These are phyloP conservation scores for Chalciporus sphaerocephalus DNA, from an alignment of 768 basidiomycete genomes.

Conservation along the genomic window DNA sequence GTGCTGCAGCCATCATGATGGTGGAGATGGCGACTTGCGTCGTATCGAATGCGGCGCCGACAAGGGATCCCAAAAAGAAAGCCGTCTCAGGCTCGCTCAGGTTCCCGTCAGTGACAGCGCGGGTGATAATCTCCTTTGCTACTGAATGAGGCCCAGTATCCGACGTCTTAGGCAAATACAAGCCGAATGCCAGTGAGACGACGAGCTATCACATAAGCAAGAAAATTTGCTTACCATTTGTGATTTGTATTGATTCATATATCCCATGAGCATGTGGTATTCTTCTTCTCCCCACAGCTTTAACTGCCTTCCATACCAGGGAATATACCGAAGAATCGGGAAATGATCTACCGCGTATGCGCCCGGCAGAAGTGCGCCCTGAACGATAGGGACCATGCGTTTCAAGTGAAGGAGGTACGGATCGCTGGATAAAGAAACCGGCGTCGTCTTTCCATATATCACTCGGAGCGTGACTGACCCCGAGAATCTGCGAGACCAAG, in stretches of 20 bases:
- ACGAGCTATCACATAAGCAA: too few relatives aligned
- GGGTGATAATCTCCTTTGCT: constrained; percentile 49
- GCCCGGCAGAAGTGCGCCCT: constrained; percentile 30
- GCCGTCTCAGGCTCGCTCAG: constrained; percentile 50
- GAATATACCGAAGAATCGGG: constrained; percentile 43
- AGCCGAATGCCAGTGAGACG: too few relatives aligned
- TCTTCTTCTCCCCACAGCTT: constrained; percentile 53
- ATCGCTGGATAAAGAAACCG: constrained; percentile 13
- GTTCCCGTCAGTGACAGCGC: constrained; percentile 41
- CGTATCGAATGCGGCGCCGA: constrained; percentile 62
- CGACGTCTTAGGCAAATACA: too few relatives aligned
- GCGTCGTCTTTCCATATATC: constrained; percentile 27
- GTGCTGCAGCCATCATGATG: constrained; percentile 37
- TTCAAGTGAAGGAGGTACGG: constrained; percentile 28
- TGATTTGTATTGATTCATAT: constrained; percentile 41
- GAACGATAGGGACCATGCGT: constrained; percentile 27
- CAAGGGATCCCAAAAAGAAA: constrained; percentile 57
- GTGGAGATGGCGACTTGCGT: constrained; percentile 25
- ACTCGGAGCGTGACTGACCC: constrained; percentile 26
- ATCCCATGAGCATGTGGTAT: constrained; percentile 43
- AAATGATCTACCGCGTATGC: constrained; percentile 33
- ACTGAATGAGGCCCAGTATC: constrained; percentile 33
- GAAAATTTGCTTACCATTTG: constrained; percentile 35
- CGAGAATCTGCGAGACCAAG: constrained; percentile 24
- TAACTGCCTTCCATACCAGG: constrained; percentile 56